Evolutionary conservation across 768 basidiomycete genomes (phyloP), one percentile per base, ranked within the genome.

Genomic region (Peribolospora kevripleyi): DNA sequence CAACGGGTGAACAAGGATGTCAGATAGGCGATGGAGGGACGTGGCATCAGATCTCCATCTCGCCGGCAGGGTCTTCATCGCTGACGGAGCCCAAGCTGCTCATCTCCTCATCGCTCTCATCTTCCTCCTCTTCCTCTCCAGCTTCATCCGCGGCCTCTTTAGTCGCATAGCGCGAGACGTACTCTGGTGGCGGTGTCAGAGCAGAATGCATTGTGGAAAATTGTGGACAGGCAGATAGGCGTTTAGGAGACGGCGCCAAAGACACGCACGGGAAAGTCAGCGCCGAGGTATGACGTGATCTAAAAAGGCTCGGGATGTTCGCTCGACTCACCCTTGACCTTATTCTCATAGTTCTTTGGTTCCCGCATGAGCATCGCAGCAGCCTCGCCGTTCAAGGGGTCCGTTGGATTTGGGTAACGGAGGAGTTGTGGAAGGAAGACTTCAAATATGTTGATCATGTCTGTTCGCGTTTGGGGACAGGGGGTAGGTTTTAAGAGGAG

Each of bases 371-470:
- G 76, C 43, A 98, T 73, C 2, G 91, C 87, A 7, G 93, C 93
- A 14, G 93, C 93, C 70, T 98, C 93, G 42, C 91, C 91, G 60
- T 98, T 98, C 53, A 97, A 72, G 3, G 93, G 93, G 66, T 98
- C 93, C 58, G 90, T 87, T 9, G 93, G 91, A 67, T 98, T 98
- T 58, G 93, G 93, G 67, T 98, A 98, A 50, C 90, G 82, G 55
- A 98, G 70, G 2, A 98, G 77, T 68, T 98, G 93, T 4, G 93
- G 93, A 47, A 98, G 74, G 71, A 98, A 98, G 51, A 85, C 82
- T 68, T 98, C 93, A 65, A 98, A 97, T 59, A 98, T 97, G 66
- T 98, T 98, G 73, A 95, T 85, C 82, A 97, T 90, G 70, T 97
- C 91, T 95, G 63, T 51, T 48, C 42, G 25, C 25, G 25, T 25